Conservation (phyloP, 1,284 basidiomycete genomes). For the Dichomitus squalens region DNA sequence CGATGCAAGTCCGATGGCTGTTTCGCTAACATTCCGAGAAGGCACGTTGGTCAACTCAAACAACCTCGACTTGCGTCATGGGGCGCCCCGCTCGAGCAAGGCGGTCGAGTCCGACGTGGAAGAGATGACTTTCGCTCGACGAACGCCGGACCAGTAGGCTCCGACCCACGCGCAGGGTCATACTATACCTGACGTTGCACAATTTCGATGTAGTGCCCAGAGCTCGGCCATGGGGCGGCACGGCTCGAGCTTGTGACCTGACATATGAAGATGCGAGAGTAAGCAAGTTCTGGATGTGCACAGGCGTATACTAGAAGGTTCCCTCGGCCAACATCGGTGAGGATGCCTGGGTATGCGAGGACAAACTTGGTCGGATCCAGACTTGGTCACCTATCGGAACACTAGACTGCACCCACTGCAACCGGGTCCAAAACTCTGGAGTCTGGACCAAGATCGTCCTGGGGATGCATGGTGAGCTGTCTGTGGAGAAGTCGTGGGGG, state of each 20-base stretch:
- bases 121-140: slow-evolving; percentile 5
- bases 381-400: no score
- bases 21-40: slow-evolving; percentile 11
- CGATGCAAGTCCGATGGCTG: background rate
- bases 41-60: slow-evolving; percentile 10
- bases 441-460: no score
- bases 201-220: no score
- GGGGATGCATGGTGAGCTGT: no score
- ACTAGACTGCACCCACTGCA: no score
- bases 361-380: background rate
- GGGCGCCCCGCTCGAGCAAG: background rate
- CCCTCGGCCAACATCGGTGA: background rate
- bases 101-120: slow-evolving; percentile 3
- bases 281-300: background rate
- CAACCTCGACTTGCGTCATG: slow-evolving; percentile 17
- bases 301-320: background rate
- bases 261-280: background rate
- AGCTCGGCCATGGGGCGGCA: no score
- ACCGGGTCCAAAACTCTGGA: no score
- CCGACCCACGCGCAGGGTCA: background rate
- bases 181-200: background rate
- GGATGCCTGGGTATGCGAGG: background rate
- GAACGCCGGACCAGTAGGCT: background rate
- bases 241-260: background rate
- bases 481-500: no score